Evolutionary conservation across 1,284 basidiomycete genomes (phyloP).

Genomic region (Leccinum laetum): DNA sequence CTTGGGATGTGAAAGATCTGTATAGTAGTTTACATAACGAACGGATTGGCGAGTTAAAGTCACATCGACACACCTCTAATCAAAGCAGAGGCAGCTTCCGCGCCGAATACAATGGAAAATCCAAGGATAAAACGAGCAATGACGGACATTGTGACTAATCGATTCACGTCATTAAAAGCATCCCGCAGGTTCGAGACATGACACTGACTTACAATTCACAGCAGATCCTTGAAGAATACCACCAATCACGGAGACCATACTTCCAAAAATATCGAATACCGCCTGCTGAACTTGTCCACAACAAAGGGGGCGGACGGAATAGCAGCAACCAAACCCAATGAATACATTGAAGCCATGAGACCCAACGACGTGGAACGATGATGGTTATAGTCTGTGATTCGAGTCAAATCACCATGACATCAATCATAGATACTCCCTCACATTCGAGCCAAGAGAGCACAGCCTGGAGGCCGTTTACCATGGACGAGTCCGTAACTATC

Average conservation of each 20-base stretch:
- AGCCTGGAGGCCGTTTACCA: too few species aligned
- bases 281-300: too few species aligned
- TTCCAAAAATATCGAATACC: too few species aligned
- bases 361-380: background rate
- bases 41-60: too few species aligned
- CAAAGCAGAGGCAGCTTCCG: too few species aligned
- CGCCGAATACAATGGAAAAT: background rate
- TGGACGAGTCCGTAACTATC: background rate
- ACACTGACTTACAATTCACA: background rate
- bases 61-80: too few species aligned
- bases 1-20: too few species aligned
- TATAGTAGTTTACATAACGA: background rate
- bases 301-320: too few species aligned
- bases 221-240: background rate
- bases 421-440: background rate
- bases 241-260: too few species aligned
- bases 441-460: too few species aligned
- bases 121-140: background rate
- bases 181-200: background rate
- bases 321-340: background rate
- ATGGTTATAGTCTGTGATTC: background rate
- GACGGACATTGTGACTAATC: background rate
- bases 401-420: background rate
- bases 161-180: background rate
- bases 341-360: background rate